phyloP scores from a whole-genome alignment of 228 moss, liverwort and hornwort species.

The Sphagnum fallax region DNA sequence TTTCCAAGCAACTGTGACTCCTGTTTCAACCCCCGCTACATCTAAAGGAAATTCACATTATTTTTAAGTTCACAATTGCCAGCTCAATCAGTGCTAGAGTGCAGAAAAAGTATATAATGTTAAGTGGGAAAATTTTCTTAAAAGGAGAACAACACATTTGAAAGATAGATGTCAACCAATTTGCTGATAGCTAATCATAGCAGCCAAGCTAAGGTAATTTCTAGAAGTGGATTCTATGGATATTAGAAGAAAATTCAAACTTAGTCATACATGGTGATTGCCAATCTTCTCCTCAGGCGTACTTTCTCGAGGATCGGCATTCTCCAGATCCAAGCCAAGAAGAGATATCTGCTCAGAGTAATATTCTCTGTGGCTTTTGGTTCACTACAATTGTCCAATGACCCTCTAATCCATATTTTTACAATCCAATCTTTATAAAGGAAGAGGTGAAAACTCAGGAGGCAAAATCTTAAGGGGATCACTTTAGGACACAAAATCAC shows the following conservation, averaged over 20 bases:
- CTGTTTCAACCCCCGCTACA: too few species aligned
- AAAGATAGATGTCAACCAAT: neutral
- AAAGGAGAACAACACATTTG: neutral
- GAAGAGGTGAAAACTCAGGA: too few species aligned
- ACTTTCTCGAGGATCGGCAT: slow-evolving; percentile 62
- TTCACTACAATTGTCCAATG: too few species aligned
- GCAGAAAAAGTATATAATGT: neutral
- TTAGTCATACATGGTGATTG: neutral
- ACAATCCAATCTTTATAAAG: too few species aligned
- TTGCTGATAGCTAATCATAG: too few species aligned
- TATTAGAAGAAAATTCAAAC: neutral
- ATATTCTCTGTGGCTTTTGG: too few species aligned
- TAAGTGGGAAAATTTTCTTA: neutral
- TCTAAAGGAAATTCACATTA: neutral
- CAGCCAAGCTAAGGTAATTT: too few species aligned
- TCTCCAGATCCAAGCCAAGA: slow-evolving; percentile 50
- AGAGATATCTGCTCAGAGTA: neutral
- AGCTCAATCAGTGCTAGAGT: too few species aligned
- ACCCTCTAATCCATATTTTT: too few species aligned
- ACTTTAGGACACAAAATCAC: too few species aligned
- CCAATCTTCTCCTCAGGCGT: slow-evolving; percentile 43
- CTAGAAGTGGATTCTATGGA: neutral
- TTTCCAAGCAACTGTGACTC: too few species aligned
- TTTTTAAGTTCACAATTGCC: neutral
- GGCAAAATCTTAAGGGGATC: too few species aligned